These are phyloP conservation scores for Citrullus colocynthis DNA, from an alignment of 306 rosid species.

Conservation along the genomic window DNA sequence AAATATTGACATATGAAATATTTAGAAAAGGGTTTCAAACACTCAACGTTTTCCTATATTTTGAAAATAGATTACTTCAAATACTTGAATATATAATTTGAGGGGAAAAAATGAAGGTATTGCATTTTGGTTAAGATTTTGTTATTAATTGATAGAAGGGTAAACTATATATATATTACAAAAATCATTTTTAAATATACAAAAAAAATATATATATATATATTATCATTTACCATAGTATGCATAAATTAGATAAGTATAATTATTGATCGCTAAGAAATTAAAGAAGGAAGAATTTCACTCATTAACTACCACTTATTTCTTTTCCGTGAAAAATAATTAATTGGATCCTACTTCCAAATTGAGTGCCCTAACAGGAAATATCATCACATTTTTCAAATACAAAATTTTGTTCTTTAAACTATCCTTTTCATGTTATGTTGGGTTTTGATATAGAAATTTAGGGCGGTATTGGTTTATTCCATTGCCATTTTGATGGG, in stretches of 20 bases:
- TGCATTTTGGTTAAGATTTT: too few species aligned
- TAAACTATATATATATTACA: too few species aligned
- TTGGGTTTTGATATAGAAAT: slow-evolving; percentile 1
- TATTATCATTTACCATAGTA: neutral
- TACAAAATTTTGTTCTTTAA: neutral
- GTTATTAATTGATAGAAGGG: neutral
- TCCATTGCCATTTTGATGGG: neutral
- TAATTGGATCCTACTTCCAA: neutral
- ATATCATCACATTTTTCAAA: neutral
- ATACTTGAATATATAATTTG: too few species aligned
- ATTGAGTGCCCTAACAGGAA: neutral
- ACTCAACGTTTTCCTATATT: too few species aligned
- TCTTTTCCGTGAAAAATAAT: neutral
- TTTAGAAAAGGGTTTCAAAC: too few species aligned
- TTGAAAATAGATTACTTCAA: neutral
- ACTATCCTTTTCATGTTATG: neutral
- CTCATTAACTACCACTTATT: neutral
- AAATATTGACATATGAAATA: too few species aligned
- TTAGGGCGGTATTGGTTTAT: neutral
- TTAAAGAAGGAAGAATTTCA: neutral
- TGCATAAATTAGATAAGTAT: neutral
- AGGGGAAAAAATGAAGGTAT: too few species aligned
- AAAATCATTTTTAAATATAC: too few species aligned
- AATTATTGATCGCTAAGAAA: neutral
- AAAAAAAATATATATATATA: too few species aligned